These are phyloP conservation scores for Raffaelea arxii DNA, from an alignment of 2,329 filamentous ascomycete genomes.

Conservation along the genomic window DNA sequence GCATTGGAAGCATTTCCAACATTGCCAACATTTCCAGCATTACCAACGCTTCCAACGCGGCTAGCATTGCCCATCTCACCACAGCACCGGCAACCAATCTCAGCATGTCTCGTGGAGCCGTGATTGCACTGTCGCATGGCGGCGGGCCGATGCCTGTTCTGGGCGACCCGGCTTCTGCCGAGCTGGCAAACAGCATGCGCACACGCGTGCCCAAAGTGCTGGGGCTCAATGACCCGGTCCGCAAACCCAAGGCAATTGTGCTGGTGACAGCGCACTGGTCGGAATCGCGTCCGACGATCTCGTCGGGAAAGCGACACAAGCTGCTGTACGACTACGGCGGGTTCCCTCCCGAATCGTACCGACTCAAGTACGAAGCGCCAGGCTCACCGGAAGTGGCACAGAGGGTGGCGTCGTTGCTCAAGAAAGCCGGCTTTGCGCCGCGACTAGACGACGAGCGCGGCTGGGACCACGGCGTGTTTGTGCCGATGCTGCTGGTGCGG, in stretches of 20 bases:
- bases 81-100: neutral
- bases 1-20: neutral
- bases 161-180: conserved; percentile 40
- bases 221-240: conserved; percentile 38
- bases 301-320: conserved; percentile 33
- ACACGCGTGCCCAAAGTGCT: conserved; percentile 45
- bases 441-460: conserved; percentile 30
- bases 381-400: conserved; percentile 44
- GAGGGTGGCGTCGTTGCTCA: conserved; percentile 35
- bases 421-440: conserved; percentile 28
- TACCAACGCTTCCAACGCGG: neutral
- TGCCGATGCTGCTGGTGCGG: conserved; percentile 44
- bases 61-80: neutral
- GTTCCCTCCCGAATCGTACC: conserved; percentile 46
- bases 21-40: neutral
- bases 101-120: conserved; percentile 31
- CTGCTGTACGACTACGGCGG: conserved; percentile 49
- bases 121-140: conserved; percentile 40
- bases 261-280: conserved; percentile 52
- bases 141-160: conserved; percentile 49
- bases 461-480: conserved; percentile 54
- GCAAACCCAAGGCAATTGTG: conserved; percentile 33
- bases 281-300: conserved; percentile 37
- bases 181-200: conserved; percentile 41
- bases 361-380: conserved; percentile 44